These are phyloP conservation scores for Curvularia spicifera DNA, from an alignment of 2,329 filamentous ascomycete species.

Conservation along the genomic window DNA sequence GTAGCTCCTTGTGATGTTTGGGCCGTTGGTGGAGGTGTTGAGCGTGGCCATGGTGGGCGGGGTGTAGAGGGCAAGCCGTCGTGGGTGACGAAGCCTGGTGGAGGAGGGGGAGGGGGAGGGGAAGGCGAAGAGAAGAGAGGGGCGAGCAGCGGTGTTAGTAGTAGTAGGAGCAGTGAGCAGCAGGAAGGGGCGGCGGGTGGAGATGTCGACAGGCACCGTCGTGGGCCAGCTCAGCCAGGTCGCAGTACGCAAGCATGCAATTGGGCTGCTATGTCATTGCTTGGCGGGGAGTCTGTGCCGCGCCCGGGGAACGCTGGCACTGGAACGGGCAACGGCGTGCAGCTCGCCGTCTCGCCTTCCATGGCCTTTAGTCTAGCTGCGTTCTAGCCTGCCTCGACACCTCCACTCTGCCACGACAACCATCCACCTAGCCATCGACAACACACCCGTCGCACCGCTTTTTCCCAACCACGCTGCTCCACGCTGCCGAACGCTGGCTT, in stretches of 20 bases:
- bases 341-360: constrained; percentile 5
- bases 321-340: constrained; percentile 4
- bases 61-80: constrained; percentile 19
- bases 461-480: constrained; percentile 5
- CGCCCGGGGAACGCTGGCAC: constrained; percentile 12
- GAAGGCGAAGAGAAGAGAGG: constrained; percentile 5
- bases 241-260: constrained; percentile 6
- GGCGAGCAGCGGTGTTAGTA: constrained; percentile 1
- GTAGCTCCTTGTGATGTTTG: constrained; percentile 64
- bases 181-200: constrained; percentile 2
- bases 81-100: constrained; percentile 9
- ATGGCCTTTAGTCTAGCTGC: constrained; percentile 6
- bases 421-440: constrained; percentile 14
- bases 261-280: constrained; percentile 25
- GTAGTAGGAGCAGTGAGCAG: constrained; percentile 3
- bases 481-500: background rate
- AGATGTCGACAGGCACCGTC: background rate
- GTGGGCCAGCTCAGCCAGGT: constrained; percentile 13
- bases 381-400: constrained; percentile 14
- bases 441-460: constrained; percentile 17
- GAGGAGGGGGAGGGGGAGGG: constrained; percentile 5
- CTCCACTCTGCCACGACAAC: constrained; percentile 19
- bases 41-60: constrained; percentile 72
- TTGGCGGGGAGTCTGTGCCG: constrained; percentile 3
- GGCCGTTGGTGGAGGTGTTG: constrained; percentile 61